Conservation (phyloP, 208 protist species). For the Leishmania guyanensis region DNA sequence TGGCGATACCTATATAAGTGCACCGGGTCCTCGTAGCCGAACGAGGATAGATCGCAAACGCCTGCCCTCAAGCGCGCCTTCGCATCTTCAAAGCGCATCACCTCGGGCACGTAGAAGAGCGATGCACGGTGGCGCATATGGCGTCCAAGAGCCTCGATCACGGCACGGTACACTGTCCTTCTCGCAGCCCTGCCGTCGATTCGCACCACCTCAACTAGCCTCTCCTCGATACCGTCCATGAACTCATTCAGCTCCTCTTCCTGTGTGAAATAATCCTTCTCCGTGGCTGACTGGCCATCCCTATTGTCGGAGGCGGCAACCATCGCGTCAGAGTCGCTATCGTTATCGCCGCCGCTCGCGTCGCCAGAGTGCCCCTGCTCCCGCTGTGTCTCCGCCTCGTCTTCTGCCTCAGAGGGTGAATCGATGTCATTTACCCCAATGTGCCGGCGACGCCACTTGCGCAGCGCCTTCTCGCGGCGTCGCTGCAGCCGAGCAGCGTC, state of each 20-base stretch:
- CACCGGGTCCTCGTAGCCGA: constrained; percentile 69
- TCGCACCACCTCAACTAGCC: constrained; percentile 51
- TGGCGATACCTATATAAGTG: constrained; percentile 49
- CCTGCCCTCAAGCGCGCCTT: constrained; percentile 47
- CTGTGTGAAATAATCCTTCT: constrained; percentile 29
- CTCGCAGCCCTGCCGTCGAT: constrained; percentile 61
- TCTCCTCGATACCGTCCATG: constrained; percentile 57
- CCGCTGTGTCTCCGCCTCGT: constrained; percentile 13
- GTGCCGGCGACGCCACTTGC: constrained; percentile 88
- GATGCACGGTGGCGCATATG: constrained; percentile 76
- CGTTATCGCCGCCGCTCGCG: not conserved
- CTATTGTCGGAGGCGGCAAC: not conserved
- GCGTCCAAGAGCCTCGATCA: constrained; percentile 42
- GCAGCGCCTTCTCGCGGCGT: constrained; percentile 57
- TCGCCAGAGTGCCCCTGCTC: constrained; percentile 14
- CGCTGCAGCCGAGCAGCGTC: constrained; percentile 28
- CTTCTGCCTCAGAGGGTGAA: constrained; percentile 13
- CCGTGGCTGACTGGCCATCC: constrained; percentile 8
- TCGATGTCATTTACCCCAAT: constrained; percentile 82
- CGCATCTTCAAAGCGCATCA: constrained; percentile 66
- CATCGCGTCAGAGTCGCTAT: constrained; percentile 28
- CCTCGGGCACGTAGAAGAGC: constrained; percentile 72
- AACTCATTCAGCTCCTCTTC: constrained; percentile 79
- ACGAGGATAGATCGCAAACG: constrained; percentile 55
- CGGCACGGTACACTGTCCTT: constrained; percentile 59